phyloP scores from a whole-genome alignment of 305 asterid species.

The Coffea humblotiana region DNA sequence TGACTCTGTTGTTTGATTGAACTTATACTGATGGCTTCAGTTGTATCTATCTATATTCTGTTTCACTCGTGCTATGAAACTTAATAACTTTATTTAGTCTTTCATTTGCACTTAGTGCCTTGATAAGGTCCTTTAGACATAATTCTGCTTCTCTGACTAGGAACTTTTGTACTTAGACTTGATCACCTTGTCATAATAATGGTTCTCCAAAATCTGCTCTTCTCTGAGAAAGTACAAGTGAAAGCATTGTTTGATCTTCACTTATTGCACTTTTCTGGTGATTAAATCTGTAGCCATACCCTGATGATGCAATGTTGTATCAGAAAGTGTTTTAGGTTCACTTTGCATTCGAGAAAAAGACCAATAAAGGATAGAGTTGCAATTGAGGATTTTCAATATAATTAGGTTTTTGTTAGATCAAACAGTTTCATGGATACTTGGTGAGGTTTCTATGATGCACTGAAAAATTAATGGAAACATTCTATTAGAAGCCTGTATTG shows the following conservation, averaged over 20 bases:
- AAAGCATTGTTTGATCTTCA: neutral
- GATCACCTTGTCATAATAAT: neutral
- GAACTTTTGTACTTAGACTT: neutral
- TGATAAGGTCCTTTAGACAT: neutral
- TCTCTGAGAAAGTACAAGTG: neutral
- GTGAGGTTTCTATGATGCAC: neutral
- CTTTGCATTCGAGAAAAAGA: neutral
- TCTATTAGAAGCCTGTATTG: slow-evolving; percentile 7
- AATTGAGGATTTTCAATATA: neutral
- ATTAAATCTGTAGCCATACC: neutral
- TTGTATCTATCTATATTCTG: neutral
- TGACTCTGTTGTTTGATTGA: neutral
- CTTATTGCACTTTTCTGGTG: neutral
- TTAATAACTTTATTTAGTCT: neutral
- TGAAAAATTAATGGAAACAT: neutral
- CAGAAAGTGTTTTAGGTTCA: neutral
- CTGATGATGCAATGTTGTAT: neutral
- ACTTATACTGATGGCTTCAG: neutral
- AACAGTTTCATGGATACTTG: neutral
- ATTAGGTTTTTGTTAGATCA: neutral
- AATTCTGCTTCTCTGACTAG: neutral
- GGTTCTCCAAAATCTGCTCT: neutral
- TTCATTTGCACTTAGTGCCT: neutral
- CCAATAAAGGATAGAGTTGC: neutral
- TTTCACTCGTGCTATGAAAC: neutral